Percentiles rank a stretch among this genome's conserved stretches.
Evolutionary conservation across 192 early-diverging fungal species (phyloP).

Genomic region (Phlyctochytrium bullatum): DNA sequence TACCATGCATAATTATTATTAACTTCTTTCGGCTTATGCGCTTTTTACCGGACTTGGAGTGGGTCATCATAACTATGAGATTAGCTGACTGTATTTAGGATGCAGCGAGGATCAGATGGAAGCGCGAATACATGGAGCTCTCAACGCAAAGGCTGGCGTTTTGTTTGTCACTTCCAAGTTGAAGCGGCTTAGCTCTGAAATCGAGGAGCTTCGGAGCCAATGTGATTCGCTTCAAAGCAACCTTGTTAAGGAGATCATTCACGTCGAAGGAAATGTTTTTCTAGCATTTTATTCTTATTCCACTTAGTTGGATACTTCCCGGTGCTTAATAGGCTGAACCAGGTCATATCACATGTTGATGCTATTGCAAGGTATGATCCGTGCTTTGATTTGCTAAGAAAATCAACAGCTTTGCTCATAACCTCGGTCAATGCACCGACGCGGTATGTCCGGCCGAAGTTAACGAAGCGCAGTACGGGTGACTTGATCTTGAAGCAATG

Average conservation of each 20-base stretch:
- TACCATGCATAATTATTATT: neutral
- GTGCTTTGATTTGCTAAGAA: neutral
- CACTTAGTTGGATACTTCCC: conserved; percentile 71
- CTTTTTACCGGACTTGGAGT: no score
- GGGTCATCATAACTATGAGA: no score
- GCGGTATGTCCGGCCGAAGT: conserved; percentile 78
- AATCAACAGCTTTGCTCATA: conserved; percentile 77
- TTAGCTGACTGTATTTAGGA: no score
- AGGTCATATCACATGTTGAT: conserved; percentile 78
- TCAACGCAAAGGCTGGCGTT: conserved; percentile 86
- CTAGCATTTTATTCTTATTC: neutral
- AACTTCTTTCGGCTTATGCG: neutral
- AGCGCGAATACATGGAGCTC: conserved; percentile 76
- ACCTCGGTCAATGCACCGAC: conserved; percentile 76
- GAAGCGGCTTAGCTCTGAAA: conserved; percentile 59
- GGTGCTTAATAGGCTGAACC: conserved; percentile 75
- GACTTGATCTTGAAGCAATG: conserved; percentile 66
- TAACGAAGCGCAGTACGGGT: conserved; percentile 59
- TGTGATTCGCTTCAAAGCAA: conserved; percentile 71
- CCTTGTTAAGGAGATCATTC: conserved; percentile 85
- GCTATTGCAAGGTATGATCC: conserved; percentile 70
- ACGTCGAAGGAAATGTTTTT: conserved; percentile 59
- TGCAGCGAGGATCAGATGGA: conserved; percentile 64
- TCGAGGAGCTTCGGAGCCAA: conserved; percentile 52
- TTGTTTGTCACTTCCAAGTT: conserved; percentile 80